Base-by-base conservation (phyloP, 495 filamentous ascomycete species). In the Zalerion maritima region DNA sequence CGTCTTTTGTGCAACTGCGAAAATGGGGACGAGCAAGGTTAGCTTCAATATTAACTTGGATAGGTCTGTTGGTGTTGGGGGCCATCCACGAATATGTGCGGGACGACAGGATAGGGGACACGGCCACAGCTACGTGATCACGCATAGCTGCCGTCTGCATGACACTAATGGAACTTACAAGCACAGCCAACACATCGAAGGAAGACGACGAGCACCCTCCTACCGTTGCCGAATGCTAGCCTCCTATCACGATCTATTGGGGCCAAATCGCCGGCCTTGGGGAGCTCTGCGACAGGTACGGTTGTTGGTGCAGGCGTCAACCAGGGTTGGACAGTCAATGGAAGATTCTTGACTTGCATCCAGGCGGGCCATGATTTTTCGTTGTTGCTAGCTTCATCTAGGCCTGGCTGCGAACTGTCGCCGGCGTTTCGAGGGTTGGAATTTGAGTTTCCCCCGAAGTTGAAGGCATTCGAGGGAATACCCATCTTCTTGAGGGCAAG, bases 121-220 rank as follows among this genome's bases (percentile, higher is more conserved):
- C n/a, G n/a, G n/a, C n/a, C n/a, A n/a, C n/a, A n/a, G n/a, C n/a
- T n/a, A n/a, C n/a, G n/a, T n/a, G n/a, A n/a, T n/a, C n/a, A n/a
- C n/a, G n/a, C n/a, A n/a, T n/a, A n/a, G n/a, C n/a, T n/a, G n/a
- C n/a, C n/a, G n/a, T n/a, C n/a, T n/a, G n/a, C n/a, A n/a, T n/a
- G 16, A 26, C 24, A 35, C 22, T 10, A 16, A 18, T 14, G 17
- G 29, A 18, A 37, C 47, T 26, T 45, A 56, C 62, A 69, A 21
- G 65, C 67, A 41, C 67, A 73, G 16, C 66, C 67, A 18, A 67
- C 66, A 35, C 67, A 69, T 14, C 68, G 48, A 9, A 71, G 42
- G 42, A 71, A 71, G 2, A 61, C 52, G 3, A 73, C 45, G 6
- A 71, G 40, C 2, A 49, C 47, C 6, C 56, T 56, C 28, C 46